Percentiles rank a stretch among this genome's conserved stretches.
These are phyloP conservation scores for Boletus semigastroideus DNA, from an alignment of 1,284 basidiomycete genomes.

Conservation along the genomic window DNA sequence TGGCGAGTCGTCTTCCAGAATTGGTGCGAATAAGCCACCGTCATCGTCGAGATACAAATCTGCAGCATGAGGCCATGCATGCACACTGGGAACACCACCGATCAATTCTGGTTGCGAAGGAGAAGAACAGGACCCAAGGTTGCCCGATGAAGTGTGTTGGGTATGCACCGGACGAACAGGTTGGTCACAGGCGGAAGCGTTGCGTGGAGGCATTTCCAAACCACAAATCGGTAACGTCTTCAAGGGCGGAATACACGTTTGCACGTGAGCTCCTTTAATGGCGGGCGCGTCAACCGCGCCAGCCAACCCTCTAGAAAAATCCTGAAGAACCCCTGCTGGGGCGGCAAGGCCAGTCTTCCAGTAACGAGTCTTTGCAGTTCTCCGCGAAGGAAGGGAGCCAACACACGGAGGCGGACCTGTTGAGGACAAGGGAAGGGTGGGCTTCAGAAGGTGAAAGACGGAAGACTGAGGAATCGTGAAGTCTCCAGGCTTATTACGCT, in stretches of 20 bases:
- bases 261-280: slow-evolving; percentile 80
- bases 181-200: slow-evolving; percentile 34
- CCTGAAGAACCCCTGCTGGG: slow-evolving; percentile 34
- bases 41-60: slow-evolving; percentile 35
- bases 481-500: slow-evolving; percentile 46
- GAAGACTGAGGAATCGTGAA: slow-evolving; percentile 40
- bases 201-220: slow-evolving; percentile 19
- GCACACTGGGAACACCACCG: slow-evolving; percentile 1
- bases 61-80: slow-evolving; percentile 20
- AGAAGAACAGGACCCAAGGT: slow-evolving; percentile 27
- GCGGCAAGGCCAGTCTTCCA: slow-evolving; percentile 53
- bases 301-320: slow-evolving; percentile 74
- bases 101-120: slow-evolving; percentile 13
- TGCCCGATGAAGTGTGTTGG: background rate
- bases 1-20: slow-evolving; percentile 67
- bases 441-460: slow-evolving; percentile 51
- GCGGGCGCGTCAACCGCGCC: slow-evolving; percentile 64
- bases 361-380: slow-evolving; percentile 61
- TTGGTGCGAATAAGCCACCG: slow-evolving; percentile 57
- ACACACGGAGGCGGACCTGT: slow-evolving; percentile 68
- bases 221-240: slow-evolving; percentile 32
- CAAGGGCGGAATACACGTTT: slow-evolving; percentile 80
- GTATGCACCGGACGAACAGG: slow-evolving; percentile 38
- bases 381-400: slow-evolving; percentile 65
- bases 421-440: slow-evolving; percentile 56